A percentile compares a stretch with the other conserved stretches of the same genome.
Conservation (phyloP, 1,139 yeast genomes). For the Pichia sp. region DNA sequence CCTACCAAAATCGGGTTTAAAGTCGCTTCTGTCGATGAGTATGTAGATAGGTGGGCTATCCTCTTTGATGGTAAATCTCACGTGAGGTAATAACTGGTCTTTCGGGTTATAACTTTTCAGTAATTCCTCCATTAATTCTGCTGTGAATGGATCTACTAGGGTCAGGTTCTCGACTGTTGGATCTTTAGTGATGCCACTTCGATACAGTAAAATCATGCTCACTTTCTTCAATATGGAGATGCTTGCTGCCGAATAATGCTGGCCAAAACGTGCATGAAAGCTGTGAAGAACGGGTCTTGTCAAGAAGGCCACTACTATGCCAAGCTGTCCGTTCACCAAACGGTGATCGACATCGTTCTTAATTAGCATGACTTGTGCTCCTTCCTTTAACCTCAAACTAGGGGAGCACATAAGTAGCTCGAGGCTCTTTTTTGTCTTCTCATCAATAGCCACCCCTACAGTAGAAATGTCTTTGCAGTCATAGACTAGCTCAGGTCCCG, state of each 20-base stretch:
- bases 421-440: slow-evolving; percentile 17
- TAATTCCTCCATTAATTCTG: slow-evolving; percentile 36
- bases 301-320: slow-evolving; percentile 68
- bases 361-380: slow-evolving; percentile 94
- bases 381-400: slow-evolving; percentile 58
- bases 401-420: slow-evolving; percentile 69
- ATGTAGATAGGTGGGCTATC: slow-evolving; percentile 30
- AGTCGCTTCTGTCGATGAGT: slow-evolving; percentile 16
- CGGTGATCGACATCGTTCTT: slow-evolving; percentile 67
- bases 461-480: slow-evolving; percentile 47
- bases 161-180: slow-evolving; percentile 28
- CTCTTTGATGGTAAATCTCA: slow-evolving; percentile 44
- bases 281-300: slow-evolving; percentile 19
- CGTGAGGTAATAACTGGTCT: slow-evolving; percentile 43
- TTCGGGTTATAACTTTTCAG: slow-evolving; percentile 15
- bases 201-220: slow-evolving; percentile 8
- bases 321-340: slow-evolving; percentile 87
- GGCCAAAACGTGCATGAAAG: slow-evolving; percentile 17
- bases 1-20: slow-evolving; percentile 36
- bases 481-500: slow-evolving; percentile 39
- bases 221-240: slow-evolving; percentile 9
- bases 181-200: neutral
- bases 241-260: slow-evolving; percentile 6
- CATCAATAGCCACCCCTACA: slow-evolving; percentile 14
- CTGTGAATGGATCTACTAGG: slow-evolving; percentile 35